Conservation (phyloP, 2,329 filamentous ascomycete species). For the Penicillium sp. region DNA sequence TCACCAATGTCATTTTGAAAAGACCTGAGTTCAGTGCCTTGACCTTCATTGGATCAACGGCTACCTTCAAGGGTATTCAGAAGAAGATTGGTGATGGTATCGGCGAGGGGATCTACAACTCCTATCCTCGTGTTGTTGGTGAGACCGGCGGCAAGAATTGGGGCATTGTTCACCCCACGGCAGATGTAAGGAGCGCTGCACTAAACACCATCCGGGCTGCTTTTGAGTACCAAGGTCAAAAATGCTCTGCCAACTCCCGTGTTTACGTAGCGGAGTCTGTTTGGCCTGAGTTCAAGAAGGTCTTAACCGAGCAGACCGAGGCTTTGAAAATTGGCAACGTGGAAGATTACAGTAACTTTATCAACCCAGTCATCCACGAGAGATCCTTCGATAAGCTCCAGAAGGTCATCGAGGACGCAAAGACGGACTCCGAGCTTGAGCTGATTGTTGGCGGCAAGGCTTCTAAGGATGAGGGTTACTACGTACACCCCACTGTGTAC, state of each 20-base stretch:
- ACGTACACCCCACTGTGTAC: constrained; percentile 78
- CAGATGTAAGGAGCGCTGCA: constrained; percentile 73
- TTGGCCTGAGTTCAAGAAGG: constrained; percentile 69
- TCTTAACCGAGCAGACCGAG: constrained; percentile 63
- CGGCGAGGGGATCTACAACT: constrained; percentile 72
- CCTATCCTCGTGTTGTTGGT: constrained; percentile 82
- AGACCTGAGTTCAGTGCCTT: constrained; percentile 79
- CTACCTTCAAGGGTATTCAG: constrained; percentile 82
- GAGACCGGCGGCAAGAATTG: constrained; percentile 93
- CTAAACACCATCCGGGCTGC: constrained; percentile 78
- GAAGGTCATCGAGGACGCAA: constrained; percentile 73
- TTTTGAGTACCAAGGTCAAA: constrained; percentile 87
- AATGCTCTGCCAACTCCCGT: constrained; percentile 80
- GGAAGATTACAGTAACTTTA: constrained; percentile 70
- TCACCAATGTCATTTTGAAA: constrained; percentile 71
- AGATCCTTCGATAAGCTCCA: constrained; percentile 75
- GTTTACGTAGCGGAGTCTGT: constrained; percentile 72
- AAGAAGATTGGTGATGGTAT: constrained; percentile 78
- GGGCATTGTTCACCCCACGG: constrained; percentile 73
- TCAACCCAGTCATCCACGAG: constrained; percentile 80
- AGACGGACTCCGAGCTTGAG: constrained; percentile 67
- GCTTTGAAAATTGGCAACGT: constrained; percentile 69
- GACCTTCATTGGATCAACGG: constrained; percentile 88
- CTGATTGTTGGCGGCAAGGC: constrained; percentile 74
- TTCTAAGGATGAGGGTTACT: constrained; percentile 74